phyloP scores from a whole-genome alignment of 768 basidiomycete genomes.

The Dendrothele bispora region DNA sequence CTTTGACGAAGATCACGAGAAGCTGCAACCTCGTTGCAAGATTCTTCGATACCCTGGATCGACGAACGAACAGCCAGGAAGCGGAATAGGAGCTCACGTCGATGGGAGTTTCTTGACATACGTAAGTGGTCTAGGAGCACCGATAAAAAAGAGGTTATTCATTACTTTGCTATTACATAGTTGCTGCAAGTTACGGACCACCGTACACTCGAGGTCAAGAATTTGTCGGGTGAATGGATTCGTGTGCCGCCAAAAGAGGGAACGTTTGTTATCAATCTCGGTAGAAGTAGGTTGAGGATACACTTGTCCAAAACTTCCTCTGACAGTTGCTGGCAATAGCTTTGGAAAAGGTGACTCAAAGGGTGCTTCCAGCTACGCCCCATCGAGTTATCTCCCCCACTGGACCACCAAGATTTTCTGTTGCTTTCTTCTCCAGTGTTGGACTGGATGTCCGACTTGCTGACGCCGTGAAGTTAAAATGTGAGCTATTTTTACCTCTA shows the following conservation, averaged over 20 bases:
- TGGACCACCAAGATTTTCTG: conserved; percentile 49
- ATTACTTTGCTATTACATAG: too few relatives aligned
- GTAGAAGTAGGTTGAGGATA: conserved; percentile 49
- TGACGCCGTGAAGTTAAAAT: too few relatives aligned
- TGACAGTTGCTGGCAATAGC: conserved; percentile 35
- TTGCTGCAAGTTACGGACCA: conserved; percentile 56
- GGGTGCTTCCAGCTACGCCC: conserved; percentile 54
- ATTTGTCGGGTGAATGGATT: conserved; percentile 56
- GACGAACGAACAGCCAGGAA: conserved; percentile 34
- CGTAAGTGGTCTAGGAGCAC: too few relatives aligned
- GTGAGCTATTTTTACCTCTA: too few relatives aligned
- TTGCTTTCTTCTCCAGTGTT: conserved; percentile 61
- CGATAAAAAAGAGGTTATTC: too few relatives aligned
- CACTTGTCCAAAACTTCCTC: too few relatives aligned
- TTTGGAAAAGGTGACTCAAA: conserved; percentile 52
- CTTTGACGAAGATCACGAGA: conserved; percentile 37
- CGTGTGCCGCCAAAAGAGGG: conserved; percentile 51
- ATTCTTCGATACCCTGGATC: conserved; percentile 53
- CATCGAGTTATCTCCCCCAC: conserved; percentile 44
- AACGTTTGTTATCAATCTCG: conserved; percentile 59
- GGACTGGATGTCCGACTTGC: conserved; percentile 38
- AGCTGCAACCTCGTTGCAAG: conserved; percentile 38
- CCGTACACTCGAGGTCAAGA: conserved; percentile 57
- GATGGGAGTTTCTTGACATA: conserved; percentile 59
- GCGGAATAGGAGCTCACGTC: conserved; percentile 59